Conservation (phyloP, 2,329 filamentous ascomycete species). For the Talaromyces sp. region DNA sequence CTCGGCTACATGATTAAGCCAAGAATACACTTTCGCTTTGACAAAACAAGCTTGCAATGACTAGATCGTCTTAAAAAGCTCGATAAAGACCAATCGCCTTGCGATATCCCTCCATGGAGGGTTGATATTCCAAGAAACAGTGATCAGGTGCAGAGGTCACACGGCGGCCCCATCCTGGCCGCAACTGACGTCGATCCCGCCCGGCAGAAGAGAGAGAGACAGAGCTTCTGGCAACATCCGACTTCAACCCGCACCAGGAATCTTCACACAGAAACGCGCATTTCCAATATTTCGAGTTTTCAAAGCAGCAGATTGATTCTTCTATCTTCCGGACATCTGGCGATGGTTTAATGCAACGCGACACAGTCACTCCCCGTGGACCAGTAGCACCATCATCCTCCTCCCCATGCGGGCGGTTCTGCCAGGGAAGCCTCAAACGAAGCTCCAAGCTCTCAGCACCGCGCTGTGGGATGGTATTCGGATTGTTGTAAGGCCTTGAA, state of each 20-base stretch:
- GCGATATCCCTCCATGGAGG: neutral
- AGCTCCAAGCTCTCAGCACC: slow-evolving; percentile 70
- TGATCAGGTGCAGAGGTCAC: neutral
- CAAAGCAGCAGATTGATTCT: neutral
- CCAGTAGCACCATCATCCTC: slow-evolving; percentile 22
- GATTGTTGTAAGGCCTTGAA: slow-evolving; percentile 56
- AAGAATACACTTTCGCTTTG: neutral
- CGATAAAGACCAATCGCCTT: neutral
- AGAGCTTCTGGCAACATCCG: neutral
- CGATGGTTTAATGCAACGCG: slow-evolving; percentile 27
- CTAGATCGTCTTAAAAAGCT: neutral
- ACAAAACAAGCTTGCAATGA: neutral
- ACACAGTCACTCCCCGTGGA: slow-evolving; percentile 14
- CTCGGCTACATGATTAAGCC: neutral
- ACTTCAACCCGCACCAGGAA: neutral
- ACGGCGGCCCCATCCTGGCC: neutral
- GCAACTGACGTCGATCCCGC: neutral
- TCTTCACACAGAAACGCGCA: neutral
- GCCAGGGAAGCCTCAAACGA: slow-evolving; percentile 70
- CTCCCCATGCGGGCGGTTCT: slow-evolving; percentile 70
- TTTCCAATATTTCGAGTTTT: neutral
- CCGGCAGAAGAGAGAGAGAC: neutral
- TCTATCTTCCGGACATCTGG: slow-evolving; percentile 5
- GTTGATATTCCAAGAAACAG: neutral
- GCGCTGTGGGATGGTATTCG: slow-evolving; percentile 67